A percentile compares a stretch with the other conserved stretches of the same genome.
Conservation (phyloP, 495 filamentous ascomycete genomes). For the Tuber aestivum region DNA sequence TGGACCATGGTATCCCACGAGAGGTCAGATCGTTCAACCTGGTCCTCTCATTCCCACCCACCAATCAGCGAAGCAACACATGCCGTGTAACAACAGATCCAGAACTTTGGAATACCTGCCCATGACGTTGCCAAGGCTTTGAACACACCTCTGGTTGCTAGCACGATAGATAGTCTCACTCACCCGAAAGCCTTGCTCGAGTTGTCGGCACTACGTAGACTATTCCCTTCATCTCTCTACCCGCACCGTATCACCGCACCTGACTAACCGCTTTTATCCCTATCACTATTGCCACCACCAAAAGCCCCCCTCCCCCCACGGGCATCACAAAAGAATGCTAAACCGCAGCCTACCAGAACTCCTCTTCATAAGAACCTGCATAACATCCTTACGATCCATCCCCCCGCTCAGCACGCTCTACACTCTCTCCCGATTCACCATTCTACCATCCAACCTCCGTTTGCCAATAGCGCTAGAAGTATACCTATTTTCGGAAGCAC, state of each 20-base stretch:
- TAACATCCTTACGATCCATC: constrained; percentile 51
- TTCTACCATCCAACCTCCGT: constrained; percentile 33
- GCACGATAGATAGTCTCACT: not conserved
- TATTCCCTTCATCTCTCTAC: not conserved
- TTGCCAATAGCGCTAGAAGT: constrained; percentile 33
- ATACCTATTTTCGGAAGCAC: constrained; percentile 48
- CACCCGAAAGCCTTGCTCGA: no score
- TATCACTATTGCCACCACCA: not conserved
- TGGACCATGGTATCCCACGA: no score
- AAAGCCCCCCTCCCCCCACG: not conserved
- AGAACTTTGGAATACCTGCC: not conserved
- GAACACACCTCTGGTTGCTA: no score
- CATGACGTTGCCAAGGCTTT: not conserved
- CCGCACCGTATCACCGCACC: not conserved
- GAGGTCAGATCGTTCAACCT: no score
- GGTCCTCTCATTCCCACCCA: no score
- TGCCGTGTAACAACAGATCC: not conserved
- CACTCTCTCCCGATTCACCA: constrained; percentile 43
- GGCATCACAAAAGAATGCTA: constrained; percentile 37
- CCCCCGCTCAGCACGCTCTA: constrained; percentile 51
- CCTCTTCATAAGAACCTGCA: constrained; percentile 50
- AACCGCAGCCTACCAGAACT: constrained; percentile 38
- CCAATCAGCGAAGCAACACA: not conserved
- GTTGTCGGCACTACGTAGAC: no score
- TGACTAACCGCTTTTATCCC: not conserved